Conservation (phyloP, 305 asterid species). For the Rubia peregrina region DNA sequence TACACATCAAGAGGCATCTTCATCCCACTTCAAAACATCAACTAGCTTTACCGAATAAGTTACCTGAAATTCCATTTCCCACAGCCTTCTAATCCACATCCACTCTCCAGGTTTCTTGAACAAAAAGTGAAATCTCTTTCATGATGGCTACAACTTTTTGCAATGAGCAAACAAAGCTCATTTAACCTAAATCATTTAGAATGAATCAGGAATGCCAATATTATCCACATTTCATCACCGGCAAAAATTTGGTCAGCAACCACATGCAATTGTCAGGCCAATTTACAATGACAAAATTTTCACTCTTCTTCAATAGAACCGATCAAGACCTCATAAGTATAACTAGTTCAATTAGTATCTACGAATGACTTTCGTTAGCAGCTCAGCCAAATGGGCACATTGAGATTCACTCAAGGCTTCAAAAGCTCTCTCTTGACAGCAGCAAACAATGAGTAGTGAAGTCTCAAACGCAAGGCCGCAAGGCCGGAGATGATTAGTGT, state of each 20-base stretch:
- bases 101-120: constrained; percentile 1
- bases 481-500: too few relatives aligned
- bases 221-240: background rate
- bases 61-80: constrained; percentile 1
- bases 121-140: background rate
- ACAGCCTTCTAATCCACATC: background rate
- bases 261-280: background rate
- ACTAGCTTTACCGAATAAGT: constrained; percentile 1
- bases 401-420: constrained; percentile 2
- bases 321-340: constrained; percentile 5
- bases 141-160: background rate
- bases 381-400: background rate
- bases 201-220: background rate
- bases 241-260: background rate
- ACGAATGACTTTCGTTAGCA: background rate
- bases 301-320: constrained; percentile 6
- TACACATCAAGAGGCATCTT: background rate
- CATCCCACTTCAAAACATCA: background rate
- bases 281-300: background rate
- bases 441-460: background rate
- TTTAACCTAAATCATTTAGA: background rate
- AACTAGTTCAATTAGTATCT: background rate
- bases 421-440: constrained; percentile 7
- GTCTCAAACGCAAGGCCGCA: background rate
- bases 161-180: background rate